Percentiles rank a stretch among this genome's conserved stretches.
Evolutionary conservation across 2,329 filamentous ascomycete genomes (phyloP).

Genomic region (Trichoderma sp.): DNA sequence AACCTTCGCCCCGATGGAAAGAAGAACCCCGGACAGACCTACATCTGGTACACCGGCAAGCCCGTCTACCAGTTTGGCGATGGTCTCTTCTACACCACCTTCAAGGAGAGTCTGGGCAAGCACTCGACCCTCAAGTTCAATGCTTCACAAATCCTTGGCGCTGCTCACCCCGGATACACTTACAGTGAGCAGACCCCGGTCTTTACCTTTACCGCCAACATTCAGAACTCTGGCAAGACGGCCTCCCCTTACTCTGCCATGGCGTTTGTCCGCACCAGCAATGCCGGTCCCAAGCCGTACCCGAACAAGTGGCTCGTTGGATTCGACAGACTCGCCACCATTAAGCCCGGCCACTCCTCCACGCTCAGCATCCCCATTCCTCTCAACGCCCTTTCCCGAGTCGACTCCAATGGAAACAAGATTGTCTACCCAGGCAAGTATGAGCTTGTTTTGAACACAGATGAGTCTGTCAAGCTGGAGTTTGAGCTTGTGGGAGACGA

Average conservation of each 20-base stretch:
- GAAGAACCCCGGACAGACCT: constrained; percentile 55
- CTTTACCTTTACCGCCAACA: constrained; percentile 36
- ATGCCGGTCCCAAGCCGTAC: constrained; percentile 50
- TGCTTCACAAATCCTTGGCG: background rate
- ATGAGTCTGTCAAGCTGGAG: constrained; percentile 42
- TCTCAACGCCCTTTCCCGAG: constrained; percentile 52
- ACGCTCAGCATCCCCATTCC: constrained; percentile 37
- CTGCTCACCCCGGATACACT: constrained; percentile 11
- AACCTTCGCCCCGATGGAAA: constrained; percentile 47
- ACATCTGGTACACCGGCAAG: constrained; percentile 56
- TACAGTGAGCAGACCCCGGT: constrained; percentile 14
- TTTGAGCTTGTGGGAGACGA: constrained; percentile 49
- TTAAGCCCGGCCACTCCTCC: constrained; percentile 39
- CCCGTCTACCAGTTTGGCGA: constrained; percentile 54
- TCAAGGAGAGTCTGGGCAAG: constrained; percentile 35
- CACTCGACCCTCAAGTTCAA: constrained; percentile 17
- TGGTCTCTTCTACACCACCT: constrained; percentile 60
- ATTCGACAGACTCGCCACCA: constrained; percentile 47
- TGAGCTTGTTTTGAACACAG: constrained; percentile 47
- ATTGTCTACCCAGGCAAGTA: constrained; percentile 58
- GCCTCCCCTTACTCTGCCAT: constrained; percentile 56
- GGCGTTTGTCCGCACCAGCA: constrained; percentile 48
- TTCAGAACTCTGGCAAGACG: constrained; percentile 49
- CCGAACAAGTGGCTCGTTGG: constrained; percentile 55
- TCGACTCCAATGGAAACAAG: constrained; percentile 51